These are phyloP conservation scores for Rusavskia elegans DNA, from an alignment of 495 filamentous ascomycete genomes.

Conservation along the genomic window DNA sequence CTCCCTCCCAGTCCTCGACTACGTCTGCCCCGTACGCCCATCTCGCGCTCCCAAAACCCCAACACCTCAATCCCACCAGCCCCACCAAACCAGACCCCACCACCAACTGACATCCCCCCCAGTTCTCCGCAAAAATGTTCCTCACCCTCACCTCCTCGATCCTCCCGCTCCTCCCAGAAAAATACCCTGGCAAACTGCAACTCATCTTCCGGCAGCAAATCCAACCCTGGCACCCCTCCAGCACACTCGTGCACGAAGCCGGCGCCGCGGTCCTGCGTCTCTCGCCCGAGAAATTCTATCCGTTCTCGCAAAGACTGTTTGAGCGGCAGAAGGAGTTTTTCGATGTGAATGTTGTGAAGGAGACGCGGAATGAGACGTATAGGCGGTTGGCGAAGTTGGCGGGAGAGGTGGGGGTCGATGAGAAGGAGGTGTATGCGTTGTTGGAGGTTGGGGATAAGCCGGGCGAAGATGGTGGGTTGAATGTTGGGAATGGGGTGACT, in stretches of 20 bases:
- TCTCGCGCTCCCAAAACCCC: slow-evolving; percentile 7
- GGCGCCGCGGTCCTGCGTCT: slow-evolving; percentile 57
- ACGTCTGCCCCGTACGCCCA: slow-evolving; percentile 53
- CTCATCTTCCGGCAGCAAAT: slow-evolving; percentile 81
- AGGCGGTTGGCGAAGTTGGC: slow-evolving; percentile 55
- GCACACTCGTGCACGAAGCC: slow-evolving; percentile 77
- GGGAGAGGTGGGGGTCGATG: slow-evolving; percentile 47
- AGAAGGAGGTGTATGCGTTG: slow-evolving; percentile 43
- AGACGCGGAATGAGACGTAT: slow-evolving; percentile 77
- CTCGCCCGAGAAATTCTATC: slow-evolving; percentile 56
- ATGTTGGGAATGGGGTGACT: slow-evolving; percentile 61
- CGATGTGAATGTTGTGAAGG: slow-evolving; percentile 66
- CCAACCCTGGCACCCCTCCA: slow-evolving; percentile 91
- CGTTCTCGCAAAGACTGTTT: slow-evolving; percentile 61
- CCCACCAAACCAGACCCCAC: no score
- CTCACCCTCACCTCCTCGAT: slow-evolving; percentile 46
- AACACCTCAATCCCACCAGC: background rate
- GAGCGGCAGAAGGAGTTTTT: slow-evolving; percentile 55
- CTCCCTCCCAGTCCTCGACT: slow-evolving; percentile 47
- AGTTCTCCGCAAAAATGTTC: slow-evolving; percentile 56
- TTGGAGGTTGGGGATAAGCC: slow-evolving; percentile 48
- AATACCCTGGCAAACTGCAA: slow-evolving; percentile 43
- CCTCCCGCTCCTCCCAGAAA: slow-evolving; percentile 35
- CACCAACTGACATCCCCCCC: slow-evolving; percentile 3
- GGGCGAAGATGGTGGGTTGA: slow-evolving; percentile 45